phyloP scores from a whole-genome alignment of 1,284 basidiomycete genomes.

The Filobasidium uniguttulatum region DNA sequence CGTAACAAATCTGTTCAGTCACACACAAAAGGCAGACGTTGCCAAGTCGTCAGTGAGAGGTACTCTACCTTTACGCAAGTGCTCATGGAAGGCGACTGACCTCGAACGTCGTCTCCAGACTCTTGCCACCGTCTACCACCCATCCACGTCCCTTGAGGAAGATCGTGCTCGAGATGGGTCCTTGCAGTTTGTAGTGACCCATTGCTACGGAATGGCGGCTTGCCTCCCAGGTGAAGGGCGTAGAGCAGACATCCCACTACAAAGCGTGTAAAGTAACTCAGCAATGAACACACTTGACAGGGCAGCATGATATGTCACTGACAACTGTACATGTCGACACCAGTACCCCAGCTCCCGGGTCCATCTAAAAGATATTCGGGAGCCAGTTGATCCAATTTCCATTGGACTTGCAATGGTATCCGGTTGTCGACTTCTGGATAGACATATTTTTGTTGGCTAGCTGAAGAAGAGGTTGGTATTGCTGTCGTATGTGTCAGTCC shows the following conservation, averaged over 20 bases:
- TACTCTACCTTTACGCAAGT: constrained; percentile 1
- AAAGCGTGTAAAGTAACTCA: not conserved
- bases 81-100: constrained; percentile 16
- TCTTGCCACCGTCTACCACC: constrained; percentile 30
- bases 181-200: constrained; percentile 67
- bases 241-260: constrained; percentile 73
- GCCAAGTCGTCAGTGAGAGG: too few relatives aligned
- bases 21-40: too few relatives aligned
- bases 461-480: constrained; percentile 39
- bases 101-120: constrained; percentile 29
- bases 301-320: not conserved
- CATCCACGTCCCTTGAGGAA: constrained; percentile 31
- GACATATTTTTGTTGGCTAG: constrained; percentile 50
- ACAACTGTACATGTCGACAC: not conserved
- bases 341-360: not conserved
- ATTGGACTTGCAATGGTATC: constrained; percentile 67
- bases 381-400: constrained; percentile 92
- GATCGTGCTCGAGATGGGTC: constrained; percentile 53
- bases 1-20: constrained; percentile 52
- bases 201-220: constrained; percentile 75
- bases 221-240: constrained; percentile 75
- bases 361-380: constrained; percentile 83
- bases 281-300: constrained; percentile 57
- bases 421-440: constrained; percentile 77
- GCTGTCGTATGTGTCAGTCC: constrained; percentile 79